Evolutionary conservation across 768 basidiomycete species (phyloP), one percentile per base, ranked within the genome.

Genomic region (Suillus hirtellus): DNA sequence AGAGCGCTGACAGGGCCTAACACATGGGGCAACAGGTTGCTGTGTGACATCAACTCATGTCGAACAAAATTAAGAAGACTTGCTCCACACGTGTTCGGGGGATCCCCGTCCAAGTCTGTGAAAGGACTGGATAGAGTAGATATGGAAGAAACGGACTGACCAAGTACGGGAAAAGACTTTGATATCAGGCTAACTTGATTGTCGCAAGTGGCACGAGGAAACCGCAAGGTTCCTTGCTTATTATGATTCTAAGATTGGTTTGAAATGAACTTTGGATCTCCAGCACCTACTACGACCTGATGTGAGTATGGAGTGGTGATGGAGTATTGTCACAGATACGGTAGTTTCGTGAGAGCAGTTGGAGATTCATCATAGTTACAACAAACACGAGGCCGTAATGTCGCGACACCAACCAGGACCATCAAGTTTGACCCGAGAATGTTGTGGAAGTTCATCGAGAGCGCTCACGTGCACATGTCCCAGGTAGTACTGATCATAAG

Each of bases 21-120:
- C 65, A 59, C 67, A 72, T 72, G 69, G 54, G 63, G 59, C 61
- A 24, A 42, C 40, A n/a, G 37, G 61, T 61, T 55, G 50, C 40
- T 52, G 62, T 63, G 64, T 63, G 49, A 59, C 50, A 59, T 65
- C 54, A 63, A 46, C 52, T 58, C 53, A 55, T 62, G 60, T 66
- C 67, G 64, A 68, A 65, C 66, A 63, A 54, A 61, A 65, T 58
- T 47, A 59, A 42, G 55, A 55, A 37, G 21, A 40, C 34, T 54
- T 62, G 62, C 60, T 54, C 64, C 59, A 71, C 73, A 74, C 75
- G 75, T 76, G 73, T 62, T 47, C 65, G 63, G 34, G 7, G 54
- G 47, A 52, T 42, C 37, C 56, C 38, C 55, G 37, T 27, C 38
- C 56, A 42, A 56, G 37, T 38, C 21, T 38, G 8, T 56, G 54